phyloP scores from a whole-genome alignment of 176 grass and related monocot genomes.

The Oryza brachyantha region DNA sequence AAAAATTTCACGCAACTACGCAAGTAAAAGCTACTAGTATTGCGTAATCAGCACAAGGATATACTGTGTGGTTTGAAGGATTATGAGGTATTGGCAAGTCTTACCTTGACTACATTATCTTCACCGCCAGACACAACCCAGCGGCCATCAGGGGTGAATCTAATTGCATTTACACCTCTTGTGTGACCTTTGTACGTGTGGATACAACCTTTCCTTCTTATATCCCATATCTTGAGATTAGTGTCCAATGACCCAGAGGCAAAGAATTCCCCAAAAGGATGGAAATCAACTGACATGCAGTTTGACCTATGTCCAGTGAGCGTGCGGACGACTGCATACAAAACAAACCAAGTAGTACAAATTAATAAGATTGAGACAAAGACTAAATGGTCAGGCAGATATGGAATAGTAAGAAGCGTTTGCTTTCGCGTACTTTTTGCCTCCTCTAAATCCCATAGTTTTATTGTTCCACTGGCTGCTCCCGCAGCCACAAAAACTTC shows the following conservation, averaged over 20 bases:
- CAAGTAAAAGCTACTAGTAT: neutral
- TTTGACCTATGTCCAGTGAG: slow-evolving; percentile 92
- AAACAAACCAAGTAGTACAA: slow-evolving; percentile 23
- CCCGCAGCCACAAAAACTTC: slow-evolving; percentile 93
- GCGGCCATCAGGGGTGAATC: slow-evolving; percentile 93
- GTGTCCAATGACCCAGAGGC: slow-evolving; percentile 94
- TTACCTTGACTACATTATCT: slow-evolving; percentile 94
- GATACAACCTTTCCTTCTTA: slow-evolving; percentile 90
- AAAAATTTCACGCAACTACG: neutral
- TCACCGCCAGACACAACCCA: slow-evolving; percentile 97
- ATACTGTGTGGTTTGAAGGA: neutral
- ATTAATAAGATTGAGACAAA: neutral
- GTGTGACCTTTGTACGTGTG: slow-evolving; percentile 97
- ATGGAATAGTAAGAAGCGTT: slow-evolving; percentile 6
- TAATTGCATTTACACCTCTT: slow-evolving; percentile 86
- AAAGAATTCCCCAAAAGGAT: slow-evolving; percentile 97
- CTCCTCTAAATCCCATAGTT: slow-evolving; percentile 92
- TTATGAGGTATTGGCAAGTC: slow-evolving; percentile 13
- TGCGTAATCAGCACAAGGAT: neutral
- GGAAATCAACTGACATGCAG: slow-evolving; percentile 92
- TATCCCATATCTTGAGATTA: slow-evolving; percentile 98
- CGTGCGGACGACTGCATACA: slow-evolving; percentile 72
- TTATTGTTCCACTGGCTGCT: slow-evolving; percentile 92
- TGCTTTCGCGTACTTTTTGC: slow-evolving; percentile 68
- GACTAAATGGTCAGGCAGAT: neutral